Conservation (phyloP, 108 stramenopile genomes). For the Pseudonitzschia multiseries region DNA sequence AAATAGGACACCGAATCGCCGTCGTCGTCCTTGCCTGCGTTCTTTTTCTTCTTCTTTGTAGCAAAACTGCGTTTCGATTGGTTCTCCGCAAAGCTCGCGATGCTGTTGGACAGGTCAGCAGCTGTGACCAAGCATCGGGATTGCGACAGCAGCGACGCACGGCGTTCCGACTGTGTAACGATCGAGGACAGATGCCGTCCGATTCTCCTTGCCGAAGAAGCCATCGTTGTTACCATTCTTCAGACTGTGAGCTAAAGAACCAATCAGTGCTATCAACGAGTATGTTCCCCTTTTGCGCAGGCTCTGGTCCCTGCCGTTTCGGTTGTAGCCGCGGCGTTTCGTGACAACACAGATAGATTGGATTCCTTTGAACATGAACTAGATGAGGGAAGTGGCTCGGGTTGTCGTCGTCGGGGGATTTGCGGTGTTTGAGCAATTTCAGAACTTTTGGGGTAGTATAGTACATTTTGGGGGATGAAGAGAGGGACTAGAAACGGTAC, state of each 20-base stretch:
- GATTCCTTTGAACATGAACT: background rate
- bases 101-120: background rate
- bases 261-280: background rate
- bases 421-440: too few relatives aligned
- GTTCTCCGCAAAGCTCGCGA: background rate
- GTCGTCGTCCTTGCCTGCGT: background rate
- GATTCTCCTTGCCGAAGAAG: conserved; percentile 1
- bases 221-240: background rate
- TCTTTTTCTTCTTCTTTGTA: conserved; percentile 8
- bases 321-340: background rate
- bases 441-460: too few relatives aligned
- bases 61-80: background rate
- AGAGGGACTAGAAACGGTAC: too few relatives aligned
- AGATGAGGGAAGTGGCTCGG: too few relatives aligned
- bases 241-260: background rate
- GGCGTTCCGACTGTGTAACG: background rate
- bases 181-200: conserved; percentile 1
- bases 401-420: too few relatives aligned
- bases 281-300: background rate
- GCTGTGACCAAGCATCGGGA: background rate
- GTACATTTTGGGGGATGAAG: too few relatives aligned
- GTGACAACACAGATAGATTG: background rate
- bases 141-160: background rate
- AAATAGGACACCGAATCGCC: conserved; percentile 15
- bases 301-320: background rate